A percentile compares a stretch with the other conserved stretches of the same genome.
These are phyloP conservation scores for Phytophthora palmivora DNA, from an alignment of 352 stramenopile species.

Conservation along the genomic window DNA sequence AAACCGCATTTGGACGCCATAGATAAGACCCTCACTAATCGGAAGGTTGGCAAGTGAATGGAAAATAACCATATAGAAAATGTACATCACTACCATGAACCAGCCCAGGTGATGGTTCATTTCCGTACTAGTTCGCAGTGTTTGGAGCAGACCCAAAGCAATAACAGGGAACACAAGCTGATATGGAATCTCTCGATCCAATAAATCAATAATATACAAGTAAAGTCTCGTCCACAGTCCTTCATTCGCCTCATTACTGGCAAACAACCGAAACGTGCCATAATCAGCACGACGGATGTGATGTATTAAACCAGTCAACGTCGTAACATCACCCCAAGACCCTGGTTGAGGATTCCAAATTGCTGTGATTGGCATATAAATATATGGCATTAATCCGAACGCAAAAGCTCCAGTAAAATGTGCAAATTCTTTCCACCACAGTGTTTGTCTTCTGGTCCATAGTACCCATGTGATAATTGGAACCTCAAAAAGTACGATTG, in stretches of 20 bases:
- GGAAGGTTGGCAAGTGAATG: slow-evolving; percentile 95
- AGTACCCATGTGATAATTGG: slow-evolving; percentile 88
- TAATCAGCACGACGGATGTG: slow-evolving; percentile 94
- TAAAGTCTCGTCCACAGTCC: slow-evolving; percentile 70
- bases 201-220: slow-evolving; percentile 81
- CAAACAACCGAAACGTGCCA: slow-evolving; percentile 94
- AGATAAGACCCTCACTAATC: slow-evolving; percentile 91
- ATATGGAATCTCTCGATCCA: slow-evolving; percentile 51
- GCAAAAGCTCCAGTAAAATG: slow-evolving; percentile 65
- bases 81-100: slow-evolving; percentile 52
- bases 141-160: slow-evolving; percentile 35
- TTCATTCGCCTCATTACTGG: slow-evolving; percentile 69
- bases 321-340: slow-evolving; percentile 94
- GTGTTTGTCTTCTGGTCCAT: slow-evolving; percentile 42
- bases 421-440: slow-evolving; percentile 49
- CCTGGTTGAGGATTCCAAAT: slow-evolving; percentile 78
- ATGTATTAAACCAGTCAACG: slow-evolving; percentile 87
- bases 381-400: slow-evolving; percentile 86
- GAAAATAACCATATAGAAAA: slow-evolving; percentile 95
- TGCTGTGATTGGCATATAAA: slow-evolving; percentile 86
- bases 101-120: slow-evolving; percentile 25
- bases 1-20: slow-evolving; percentile 95
- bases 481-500: slow-evolving; percentile 93
- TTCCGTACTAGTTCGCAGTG: slow-evolving; percentile 20
- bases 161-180: slow-evolving; percentile 53